These are phyloP conservation scores for Raddia guianensis DNA, from an alignment of 176 grass and related monocot species.

Conservation along the genomic window DNA sequence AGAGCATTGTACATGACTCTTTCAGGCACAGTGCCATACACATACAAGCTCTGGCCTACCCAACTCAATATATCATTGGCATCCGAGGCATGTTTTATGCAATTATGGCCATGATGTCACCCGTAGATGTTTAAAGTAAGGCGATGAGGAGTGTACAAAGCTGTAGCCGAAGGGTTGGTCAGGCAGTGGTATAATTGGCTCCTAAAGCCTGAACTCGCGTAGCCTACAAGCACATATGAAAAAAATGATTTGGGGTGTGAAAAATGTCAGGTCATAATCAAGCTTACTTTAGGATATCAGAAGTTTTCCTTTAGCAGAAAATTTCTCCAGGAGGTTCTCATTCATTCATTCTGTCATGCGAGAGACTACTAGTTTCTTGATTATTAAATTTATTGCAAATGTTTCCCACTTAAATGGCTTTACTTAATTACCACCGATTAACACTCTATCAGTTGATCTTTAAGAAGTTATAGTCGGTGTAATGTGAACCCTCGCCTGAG, in stretches of 20 bases:
- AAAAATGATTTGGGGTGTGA: neutral
- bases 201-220: slow-evolving; percentile 54
- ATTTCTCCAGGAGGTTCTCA: neutral
- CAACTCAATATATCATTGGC: slow-evolving; percentile 35
- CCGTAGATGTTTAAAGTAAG: slow-evolving; percentile 42
- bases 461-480: neutral
- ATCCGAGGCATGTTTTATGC: slow-evolving; percentile 41
- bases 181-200: slow-evolving; percentile 45
- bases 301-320: neutral
- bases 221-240: slow-evolving; percentile 41
- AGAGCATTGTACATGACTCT: neutral
- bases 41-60: slow-evolving; percentile 19
- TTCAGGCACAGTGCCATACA: slow-evolving; percentile 12
- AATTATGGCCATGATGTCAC: slow-evolving; percentile 51
- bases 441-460: neutral
- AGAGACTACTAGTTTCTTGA: neutral
- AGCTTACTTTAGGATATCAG: neutral
- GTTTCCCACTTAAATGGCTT: neutral
- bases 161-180: slow-evolving; percentile 42
- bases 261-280: neutral
- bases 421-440: neutral
- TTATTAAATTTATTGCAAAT: neutral
- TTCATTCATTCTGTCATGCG: neutral
- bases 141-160: slow-evolving; percentile 40
- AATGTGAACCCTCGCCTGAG: neutral